Conservation (phyloP, 2,329 filamentous ascomycete genomes). For the Aspergillaceae sp. region DNA sequence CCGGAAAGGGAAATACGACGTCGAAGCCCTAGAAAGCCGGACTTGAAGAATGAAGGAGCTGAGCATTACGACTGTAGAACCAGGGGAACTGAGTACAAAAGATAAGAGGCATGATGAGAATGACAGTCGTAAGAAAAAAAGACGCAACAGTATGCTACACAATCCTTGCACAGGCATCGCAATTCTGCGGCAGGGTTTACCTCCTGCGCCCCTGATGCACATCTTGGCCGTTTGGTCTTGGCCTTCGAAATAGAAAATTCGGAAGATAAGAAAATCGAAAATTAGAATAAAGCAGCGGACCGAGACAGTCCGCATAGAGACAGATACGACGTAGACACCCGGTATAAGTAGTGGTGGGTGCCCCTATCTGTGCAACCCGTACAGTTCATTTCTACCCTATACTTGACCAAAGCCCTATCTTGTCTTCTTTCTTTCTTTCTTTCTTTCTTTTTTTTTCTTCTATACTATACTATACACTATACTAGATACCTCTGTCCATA, state of each 20-base stretch:
- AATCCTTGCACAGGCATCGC: not conserved
- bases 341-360: not conserved
- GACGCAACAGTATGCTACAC: no score
- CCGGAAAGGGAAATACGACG: not conserved
- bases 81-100: no score
- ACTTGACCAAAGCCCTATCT: not conserved
- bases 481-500: not conserved
- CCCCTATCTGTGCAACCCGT: not conserved
- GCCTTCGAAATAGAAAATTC: not conserved
- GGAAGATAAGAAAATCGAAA: no score
- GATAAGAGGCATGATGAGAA: no score
- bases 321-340: no score
- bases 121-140: not conserved
- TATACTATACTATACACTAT: not conserved
- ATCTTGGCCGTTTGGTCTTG: not conserved
- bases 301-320: no score
- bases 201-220: not conserved
- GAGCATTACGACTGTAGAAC: no score
- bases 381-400: conserved; percentile 3
- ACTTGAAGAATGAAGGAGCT: not conserved
- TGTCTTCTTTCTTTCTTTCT: not conserved
- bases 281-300: no score
- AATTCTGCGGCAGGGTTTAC: not conserved
- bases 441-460: not conserved
- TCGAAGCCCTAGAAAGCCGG: not conserved